A percentile compares a stretch with the other conserved stretches of the same genome.
Conservation (phyloP, 768 basidiomycete species). For the Mycena sanguinolenta region DNA sequence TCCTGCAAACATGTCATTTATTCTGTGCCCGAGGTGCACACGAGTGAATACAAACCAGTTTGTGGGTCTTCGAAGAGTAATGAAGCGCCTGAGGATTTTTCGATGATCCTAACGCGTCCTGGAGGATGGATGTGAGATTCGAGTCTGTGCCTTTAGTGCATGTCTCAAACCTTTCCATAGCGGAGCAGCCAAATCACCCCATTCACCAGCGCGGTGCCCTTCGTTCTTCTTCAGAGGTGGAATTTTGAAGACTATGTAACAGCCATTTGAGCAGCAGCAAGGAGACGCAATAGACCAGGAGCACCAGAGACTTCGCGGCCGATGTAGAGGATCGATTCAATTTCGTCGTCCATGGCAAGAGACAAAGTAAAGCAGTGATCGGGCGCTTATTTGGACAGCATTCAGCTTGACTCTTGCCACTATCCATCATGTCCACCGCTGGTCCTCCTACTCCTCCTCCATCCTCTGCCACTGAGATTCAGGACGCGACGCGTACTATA, state of each 20-base stretch:
- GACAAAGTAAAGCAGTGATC: not conserved
- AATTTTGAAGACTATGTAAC: conserved; percentile 84
- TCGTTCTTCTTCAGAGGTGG: conserved; percentile 89
- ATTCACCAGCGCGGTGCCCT: conserved; percentile 92
- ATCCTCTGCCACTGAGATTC: conserved; percentile 67
- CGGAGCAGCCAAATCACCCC: conserved; percentile 87
- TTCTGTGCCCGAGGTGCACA: conserved; percentile 1
- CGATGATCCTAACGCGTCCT: conserved; percentile 81
- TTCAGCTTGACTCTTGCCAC: conserved; percentile 5
- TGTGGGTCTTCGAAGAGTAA: conserved; percentile 85
- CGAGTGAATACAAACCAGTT: conserved; percentile 68
- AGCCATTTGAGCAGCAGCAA: conserved; percentile 27
- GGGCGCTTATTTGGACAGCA: conserved; percentile 50
- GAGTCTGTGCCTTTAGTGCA: not conserved
- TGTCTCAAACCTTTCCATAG: conserved; percentile 82
- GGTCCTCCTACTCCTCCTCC: conserved; percentile 75
- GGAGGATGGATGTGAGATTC: conserved; percentile 11
- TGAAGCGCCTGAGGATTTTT: conserved; percentile 75
- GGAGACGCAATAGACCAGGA: conserved; percentile 33
- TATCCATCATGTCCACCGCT: conserved; percentile 60
- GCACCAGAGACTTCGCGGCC: conserved; percentile 92
- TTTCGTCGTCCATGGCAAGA: conserved; percentile 70
- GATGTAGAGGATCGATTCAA: conserved; percentile 91
- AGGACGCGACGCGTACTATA: conserved; percentile 60
- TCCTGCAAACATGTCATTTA: conserved; percentile 54